phyloP scores from a whole-genome alignment of 371 early-diverging fungal genomes.

The Mucor irregularis region DNA sequence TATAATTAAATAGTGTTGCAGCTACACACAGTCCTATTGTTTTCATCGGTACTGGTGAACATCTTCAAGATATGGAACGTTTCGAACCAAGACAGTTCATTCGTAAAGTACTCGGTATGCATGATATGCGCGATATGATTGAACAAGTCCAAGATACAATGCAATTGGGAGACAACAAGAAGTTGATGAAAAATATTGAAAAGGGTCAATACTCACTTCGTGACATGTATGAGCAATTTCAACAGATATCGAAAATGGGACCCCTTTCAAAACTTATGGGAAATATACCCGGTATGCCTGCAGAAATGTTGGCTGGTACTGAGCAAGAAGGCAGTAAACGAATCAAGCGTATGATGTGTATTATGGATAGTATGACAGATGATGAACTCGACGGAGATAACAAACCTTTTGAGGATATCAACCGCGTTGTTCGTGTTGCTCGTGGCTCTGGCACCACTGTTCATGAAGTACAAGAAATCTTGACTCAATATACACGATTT shows the following conservation, averaged over 20 bases:
- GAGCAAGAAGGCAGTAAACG: slow-evolving; percentile 80
- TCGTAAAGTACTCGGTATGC: slow-evolving; percentile 97
- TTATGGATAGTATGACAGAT: slow-evolving; percentile 98
- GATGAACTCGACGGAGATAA: slow-evolving; percentile 93
- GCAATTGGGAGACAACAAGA: slow-evolving; percentile 85
- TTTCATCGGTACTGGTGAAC: slow-evolving; percentile 99
- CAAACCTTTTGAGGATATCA: slow-evolving; percentile 81
- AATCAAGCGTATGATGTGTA: slow-evolving; percentile 89
- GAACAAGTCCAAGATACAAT: slow-evolving; percentile 91
- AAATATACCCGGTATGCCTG: slow-evolving; percentile 97
- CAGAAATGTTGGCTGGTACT: slow-evolving; percentile 78
- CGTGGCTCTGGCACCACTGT: slow-evolving; percentile 89
- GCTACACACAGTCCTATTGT: slow-evolving; percentile 97
- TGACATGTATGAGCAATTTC: slow-evolving; percentile 97
- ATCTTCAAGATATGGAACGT: slow-evolving; percentile 95
- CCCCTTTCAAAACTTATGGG: slow-evolving; percentile 96
- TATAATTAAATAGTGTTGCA: slow-evolving; percentile 72
- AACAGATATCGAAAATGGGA: slow-evolving; percentile 93
- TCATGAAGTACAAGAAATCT: slow-evolving; percentile 84
- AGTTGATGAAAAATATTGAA: slow-evolving; percentile 92
- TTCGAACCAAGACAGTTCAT: slow-evolving; percentile 96
- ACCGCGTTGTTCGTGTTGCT: slow-evolving; percentile 87
- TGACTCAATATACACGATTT: slow-evolving; percentile 85
- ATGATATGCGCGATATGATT: slow-evolving; percentile 92
- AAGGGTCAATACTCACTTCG: slow-evolving; percentile 94